Conservation (phyloP, 495 filamentous ascomycete species). For the Viridothelium virens region DNA sequence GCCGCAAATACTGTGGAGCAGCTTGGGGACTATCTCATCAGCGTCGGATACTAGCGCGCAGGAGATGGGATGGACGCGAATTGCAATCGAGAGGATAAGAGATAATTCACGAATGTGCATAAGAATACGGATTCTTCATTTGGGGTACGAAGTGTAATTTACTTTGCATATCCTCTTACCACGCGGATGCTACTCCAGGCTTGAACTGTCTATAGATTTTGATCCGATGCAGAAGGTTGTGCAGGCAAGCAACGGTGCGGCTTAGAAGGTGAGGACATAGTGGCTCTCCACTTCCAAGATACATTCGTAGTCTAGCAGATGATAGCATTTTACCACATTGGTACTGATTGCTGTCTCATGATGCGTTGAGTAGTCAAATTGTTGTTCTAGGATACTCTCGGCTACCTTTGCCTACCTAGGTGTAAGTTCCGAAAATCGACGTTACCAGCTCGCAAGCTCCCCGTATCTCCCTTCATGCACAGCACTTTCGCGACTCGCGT, state of each 20-base stretch:
- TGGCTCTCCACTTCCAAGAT: not conserved
- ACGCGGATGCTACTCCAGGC: not conserved
- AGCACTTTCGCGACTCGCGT: not conserved
- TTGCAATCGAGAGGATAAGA: not conserved
- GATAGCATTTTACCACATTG: too few species aligned
- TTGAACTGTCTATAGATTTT: conserved; percentile 12
- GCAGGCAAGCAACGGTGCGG: not conserved
- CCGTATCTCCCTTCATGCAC: not conserved
- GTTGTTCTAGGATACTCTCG: too few species aligned
- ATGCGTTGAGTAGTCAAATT: too few species aligned
- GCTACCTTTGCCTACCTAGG: too few species aligned
- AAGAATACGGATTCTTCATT: not conserved
- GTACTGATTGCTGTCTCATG: too few species aligned
- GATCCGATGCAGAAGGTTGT: not conserved
- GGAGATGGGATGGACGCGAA: too few species aligned
- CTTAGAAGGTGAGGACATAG: not conserved
- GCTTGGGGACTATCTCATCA: conserved; percentile 67
- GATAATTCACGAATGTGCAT: conserved; percentile 10
- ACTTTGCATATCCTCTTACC: not conserved
- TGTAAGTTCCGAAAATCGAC: too few species aligned
- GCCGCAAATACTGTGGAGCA: conserved; percentile 57
- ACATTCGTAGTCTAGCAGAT: too few species aligned
- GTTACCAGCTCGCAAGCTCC: too few species aligned
- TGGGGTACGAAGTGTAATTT: conserved; percentile 2
- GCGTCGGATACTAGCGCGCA: conserved; percentile 54